phyloP scores from a whole-genome alignment of 495 filamentous ascomycete genomes.

The Penicillium roqueforti region DNA sequence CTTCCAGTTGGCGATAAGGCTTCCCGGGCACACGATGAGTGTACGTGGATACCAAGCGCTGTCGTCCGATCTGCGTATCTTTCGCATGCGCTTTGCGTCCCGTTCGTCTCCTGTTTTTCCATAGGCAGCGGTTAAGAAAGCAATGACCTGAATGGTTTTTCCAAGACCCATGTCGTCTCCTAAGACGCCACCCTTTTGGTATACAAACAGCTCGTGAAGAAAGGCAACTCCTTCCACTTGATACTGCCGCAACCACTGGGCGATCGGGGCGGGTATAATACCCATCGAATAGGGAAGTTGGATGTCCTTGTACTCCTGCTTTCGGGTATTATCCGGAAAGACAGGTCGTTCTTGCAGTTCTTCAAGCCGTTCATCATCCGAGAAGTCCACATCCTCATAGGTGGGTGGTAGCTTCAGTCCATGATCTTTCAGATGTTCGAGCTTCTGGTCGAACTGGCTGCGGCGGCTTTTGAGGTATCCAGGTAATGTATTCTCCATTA shows the following conservation, averaged over 20 bases:
- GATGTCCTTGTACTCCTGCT: slow-evolving; percentile 68
- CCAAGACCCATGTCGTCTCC: slow-evolving; percentile 97
- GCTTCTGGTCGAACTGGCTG: slow-evolving; percentile 47
- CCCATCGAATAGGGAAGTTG: slow-evolving; percentile 71
- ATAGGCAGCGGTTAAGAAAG: slow-evolving; percentile 88
- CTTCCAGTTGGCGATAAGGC: slow-evolving; percentile 85
- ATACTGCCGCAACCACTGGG: slow-evolving; percentile 89
- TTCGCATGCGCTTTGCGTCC: slow-evolving; percentile 87
- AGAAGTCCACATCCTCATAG: slow-evolving; percentile 81
- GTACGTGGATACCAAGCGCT: slow-evolving; percentile 78
- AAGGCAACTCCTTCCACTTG: slow-evolving; percentile 84
- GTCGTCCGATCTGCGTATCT: slow-evolving; percentile 59
- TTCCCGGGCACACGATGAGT: slow-evolving; percentile 84
- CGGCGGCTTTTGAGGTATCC: slow-evolving; percentile 54
- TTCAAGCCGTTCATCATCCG: slow-evolving; percentile 69
- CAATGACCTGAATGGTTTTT: slow-evolving; percentile 95
- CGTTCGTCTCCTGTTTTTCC: slow-evolving; percentile 91
- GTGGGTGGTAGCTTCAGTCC: slow-evolving; percentile 75
- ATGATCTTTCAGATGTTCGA: slow-evolving; percentile 55
- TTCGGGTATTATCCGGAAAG: slow-evolving; percentile 60
- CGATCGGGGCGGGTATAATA: slow-evolving; percentile 82
- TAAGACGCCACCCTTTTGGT: slow-evolving; percentile 85
- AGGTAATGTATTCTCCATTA: slow-evolving; percentile 56
- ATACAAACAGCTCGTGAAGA: slow-evolving; percentile 85
- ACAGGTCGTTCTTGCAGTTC: slow-evolving; percentile 63